phyloP scores from a whole-genome alignment of 352 stramenopile species.

The Phytophthora pluvialis region DNA sequence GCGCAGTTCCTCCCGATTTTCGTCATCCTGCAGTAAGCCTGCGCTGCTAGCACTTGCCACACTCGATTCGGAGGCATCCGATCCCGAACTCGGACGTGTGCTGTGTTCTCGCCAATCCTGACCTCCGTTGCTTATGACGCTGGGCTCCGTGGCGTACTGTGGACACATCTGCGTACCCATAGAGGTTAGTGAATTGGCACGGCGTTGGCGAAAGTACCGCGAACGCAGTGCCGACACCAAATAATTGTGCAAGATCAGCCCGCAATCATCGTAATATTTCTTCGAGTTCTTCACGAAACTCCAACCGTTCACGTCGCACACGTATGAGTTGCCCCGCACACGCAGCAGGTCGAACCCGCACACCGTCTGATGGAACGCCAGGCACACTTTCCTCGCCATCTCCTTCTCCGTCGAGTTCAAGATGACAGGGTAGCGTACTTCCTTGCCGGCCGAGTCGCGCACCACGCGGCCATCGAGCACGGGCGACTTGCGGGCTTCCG shows the following conservation, averaged over 20 bases:
- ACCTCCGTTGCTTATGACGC: constrained; percentile 20
- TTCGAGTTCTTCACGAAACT: constrained; percentile 98
- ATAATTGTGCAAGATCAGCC: constrained; percentile 94
- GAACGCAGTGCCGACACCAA: constrained; percentile 82
- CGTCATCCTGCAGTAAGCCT: constrained; percentile 54
- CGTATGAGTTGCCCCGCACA: constrained; percentile 92
- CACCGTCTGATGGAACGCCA: constrained; percentile 98
- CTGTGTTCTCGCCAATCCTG: constrained; percentile 39
- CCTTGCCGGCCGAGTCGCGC: constrained; percentile 97
- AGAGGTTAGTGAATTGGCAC: constrained; percentile 55
- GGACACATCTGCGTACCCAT: constrained; percentile 72
- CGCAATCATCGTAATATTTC: constrained; percentile 99
- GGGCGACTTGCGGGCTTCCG: constrained; percentile 98
- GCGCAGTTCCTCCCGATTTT: constrained; percentile 95
- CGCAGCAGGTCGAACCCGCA: constrained; percentile 99
- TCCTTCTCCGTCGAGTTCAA: constrained; percentile 98
- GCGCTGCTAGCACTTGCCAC: constrained; percentile 62
- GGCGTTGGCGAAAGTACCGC: constrained; percentile 77
- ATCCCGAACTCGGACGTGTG: constrained; percentile 64
- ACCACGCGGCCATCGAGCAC: constrained; percentile 96
- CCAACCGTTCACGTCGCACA: constrained; percentile 99
- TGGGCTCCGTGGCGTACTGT: constrained; percentile 78
- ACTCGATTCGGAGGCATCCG: constrained; percentile 74
- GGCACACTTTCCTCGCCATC: constrained; percentile 94
- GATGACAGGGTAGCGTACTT: constrained; percentile 99